These are phyloP conservation scores for Emericellopsis terricola DNA, from an alignment of 495 filamentous ascomycete species.

Conservation along the genomic window DNA sequence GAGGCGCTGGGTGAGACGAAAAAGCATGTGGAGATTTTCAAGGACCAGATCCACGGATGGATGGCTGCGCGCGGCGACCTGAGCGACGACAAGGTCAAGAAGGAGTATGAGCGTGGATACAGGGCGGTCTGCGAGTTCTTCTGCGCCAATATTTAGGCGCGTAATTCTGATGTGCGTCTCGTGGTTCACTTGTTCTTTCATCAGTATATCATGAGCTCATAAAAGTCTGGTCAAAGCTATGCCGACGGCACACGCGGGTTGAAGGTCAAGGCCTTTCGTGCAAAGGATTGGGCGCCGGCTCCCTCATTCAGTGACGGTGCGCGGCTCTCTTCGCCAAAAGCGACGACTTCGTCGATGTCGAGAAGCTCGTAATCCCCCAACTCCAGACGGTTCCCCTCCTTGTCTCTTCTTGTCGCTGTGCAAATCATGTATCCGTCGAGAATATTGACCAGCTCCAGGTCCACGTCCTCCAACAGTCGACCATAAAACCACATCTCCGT, in stretches of 20 bases:
- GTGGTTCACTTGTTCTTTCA: neutral
- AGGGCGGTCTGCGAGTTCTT: constrained; percentile 57
- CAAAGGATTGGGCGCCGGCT: too few species aligned
- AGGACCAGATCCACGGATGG: constrained; percentile 75
- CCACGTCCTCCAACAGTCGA: constrained; percentile 20
- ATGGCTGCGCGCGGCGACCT: constrained; percentile 70
- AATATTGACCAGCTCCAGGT: constrained; percentile 21
- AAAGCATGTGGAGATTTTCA: constrained; percentile 68
- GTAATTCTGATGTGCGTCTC: neutral
- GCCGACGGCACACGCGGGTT: too few species aligned
- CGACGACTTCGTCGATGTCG: constrained; percentile 1
- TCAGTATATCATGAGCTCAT: neutral
- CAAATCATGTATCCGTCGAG: constrained; percentile 28
- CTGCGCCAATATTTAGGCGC: constrained; percentile 46
- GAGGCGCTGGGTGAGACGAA: constrained; percentile 40
- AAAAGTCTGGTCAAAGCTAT: too few species aligned
- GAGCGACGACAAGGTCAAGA: constrained; percentile 43
- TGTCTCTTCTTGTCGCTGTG: constrained; percentile 18
- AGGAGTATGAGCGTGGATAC: constrained; percentile 70
- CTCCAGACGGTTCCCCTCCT: neutral
- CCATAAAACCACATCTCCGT: constrained; percentile 22
- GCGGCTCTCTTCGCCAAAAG: constrained; percentile 1
- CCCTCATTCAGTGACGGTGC: too few species aligned
- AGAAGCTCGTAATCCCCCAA: neutral
- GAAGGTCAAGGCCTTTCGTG: too few species aligned